phyloP scores from a whole-genome alignment of 2,329 filamentous ascomycete genomes.

The Penicillium sp. region DNA sequence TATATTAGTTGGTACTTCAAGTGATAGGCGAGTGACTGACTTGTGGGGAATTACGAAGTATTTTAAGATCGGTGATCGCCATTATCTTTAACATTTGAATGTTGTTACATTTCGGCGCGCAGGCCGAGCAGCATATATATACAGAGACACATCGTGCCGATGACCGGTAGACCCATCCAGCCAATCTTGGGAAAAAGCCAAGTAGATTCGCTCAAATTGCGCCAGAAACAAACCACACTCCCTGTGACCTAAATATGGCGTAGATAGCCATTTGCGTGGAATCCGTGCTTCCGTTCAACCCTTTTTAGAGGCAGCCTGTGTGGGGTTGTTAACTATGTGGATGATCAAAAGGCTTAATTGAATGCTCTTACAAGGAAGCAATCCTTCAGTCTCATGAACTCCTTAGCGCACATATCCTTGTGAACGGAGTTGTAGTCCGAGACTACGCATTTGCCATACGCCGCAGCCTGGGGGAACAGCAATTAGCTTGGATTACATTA shows the following conservation, averaged over 20 bases:
- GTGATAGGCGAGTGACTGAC: no score
- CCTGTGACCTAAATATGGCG: not conserved
- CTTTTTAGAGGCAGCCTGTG: slow-evolving; percentile 56
- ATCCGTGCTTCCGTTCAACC: slow-evolving; percentile 26
- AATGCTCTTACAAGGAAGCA: slow-evolving; percentile 71
- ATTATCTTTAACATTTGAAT: not conserved
- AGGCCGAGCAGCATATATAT: not conserved
- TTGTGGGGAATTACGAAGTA: no score
- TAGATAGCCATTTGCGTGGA: not conserved
- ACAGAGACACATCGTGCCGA: not conserved
- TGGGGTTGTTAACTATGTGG: not conserved
- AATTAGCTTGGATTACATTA: slow-evolving; percentile 12
- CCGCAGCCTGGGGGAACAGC: slow-evolving; percentile 61
- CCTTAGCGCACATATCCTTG: slow-evolving; percentile 84
- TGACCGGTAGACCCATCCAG: not conserved
- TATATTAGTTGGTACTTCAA: not conserved
- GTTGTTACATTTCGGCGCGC: not conserved
- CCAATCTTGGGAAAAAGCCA: not conserved
- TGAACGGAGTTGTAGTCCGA: slow-evolving; percentile 86
- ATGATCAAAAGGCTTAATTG: not conserved
- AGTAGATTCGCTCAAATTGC: not conserved
- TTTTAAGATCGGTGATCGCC: not conserved
- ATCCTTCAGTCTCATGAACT: slow-evolving; percentile 82
- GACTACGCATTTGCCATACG: slow-evolving; percentile 89
- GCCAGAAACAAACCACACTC: not conserved